Evolutionary conservation across 148 eudicot species (phyloP).

Genomic region (Rhododendron williamsianum): DNA sequence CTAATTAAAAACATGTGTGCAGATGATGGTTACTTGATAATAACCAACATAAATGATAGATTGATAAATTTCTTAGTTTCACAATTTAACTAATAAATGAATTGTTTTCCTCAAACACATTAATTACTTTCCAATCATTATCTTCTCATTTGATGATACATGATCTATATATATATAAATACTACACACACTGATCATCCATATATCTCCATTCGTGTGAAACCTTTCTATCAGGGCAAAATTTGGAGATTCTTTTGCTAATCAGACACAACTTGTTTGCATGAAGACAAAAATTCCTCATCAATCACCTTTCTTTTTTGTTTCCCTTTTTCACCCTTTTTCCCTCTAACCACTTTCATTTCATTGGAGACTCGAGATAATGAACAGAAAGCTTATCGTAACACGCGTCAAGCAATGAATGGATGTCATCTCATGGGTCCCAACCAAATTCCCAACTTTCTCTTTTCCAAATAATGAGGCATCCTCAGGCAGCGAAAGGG

Average conservation of each 20-base stretch:
- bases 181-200: neutral
- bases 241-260: neutral
- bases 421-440: conserved; percentile 9
- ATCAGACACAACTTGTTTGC: neutral
- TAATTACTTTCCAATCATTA: neutral
- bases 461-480: conserved; percentile 9
- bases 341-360: neutral
- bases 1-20: too few relatives aligned
- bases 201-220: neutral
- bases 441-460: neutral
- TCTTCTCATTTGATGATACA: neutral
- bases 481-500: too few relatives aligned
- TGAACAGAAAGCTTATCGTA: conserved; percentile 3
- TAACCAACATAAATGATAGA: too few relatives aligned
- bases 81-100: too few relatives aligned
- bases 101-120: neutral
- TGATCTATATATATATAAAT: neutral
- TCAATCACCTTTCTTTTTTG: conserved; percentile 8
- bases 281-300: conserved; percentile 1
- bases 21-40: too few relatives aligned
- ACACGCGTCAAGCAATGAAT: neutral
- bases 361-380: neutral
- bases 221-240: neutral
- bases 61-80: too few relatives aligned
- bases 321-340: neutral